Percentiles rank a stretch among this genome's conserved stretches.
These are phyloP conservation scores for Colletotrichum spinosum DNA, from an alignment of 2,329 filamentous ascomycete species.

Conservation along the genomic window DNA sequence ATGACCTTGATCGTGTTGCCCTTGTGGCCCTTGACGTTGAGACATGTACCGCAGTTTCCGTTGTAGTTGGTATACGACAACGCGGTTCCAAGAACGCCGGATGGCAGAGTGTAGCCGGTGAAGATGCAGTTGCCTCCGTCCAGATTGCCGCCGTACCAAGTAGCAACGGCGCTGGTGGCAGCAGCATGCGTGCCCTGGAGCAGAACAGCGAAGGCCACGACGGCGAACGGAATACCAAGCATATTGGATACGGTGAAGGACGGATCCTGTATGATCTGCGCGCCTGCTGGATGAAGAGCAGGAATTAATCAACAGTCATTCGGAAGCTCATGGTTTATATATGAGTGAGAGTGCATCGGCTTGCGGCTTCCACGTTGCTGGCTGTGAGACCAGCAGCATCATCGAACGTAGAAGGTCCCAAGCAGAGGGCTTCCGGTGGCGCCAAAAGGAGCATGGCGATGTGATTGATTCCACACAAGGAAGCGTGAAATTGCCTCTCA, in stretches of 20 bases:
- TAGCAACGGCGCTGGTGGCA: conserved; percentile 26
- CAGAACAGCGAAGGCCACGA: conserved; percentile 22
- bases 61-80: conserved; percentile 27
- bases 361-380: no score
- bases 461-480: neutral
- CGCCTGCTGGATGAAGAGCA: neutral
- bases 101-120: conserved; percentile 24
- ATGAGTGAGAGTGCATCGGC: no score
- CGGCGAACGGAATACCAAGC: conserved; percentile 12
- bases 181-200: conserved; percentile 16
- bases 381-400: no score
- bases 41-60: conserved; percentile 31
- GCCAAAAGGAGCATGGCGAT: no score
- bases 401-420: no score
- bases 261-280: neutral
- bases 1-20: conserved; percentile 33
- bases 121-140: conserved; percentile 27
- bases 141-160: conserved; percentile 30
- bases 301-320: no score
- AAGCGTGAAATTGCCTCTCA: neutral
- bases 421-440: no score
- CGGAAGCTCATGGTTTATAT: conserved; percentile 3
- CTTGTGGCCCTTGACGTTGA: conserved; percentile 30
- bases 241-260: conserved; percentile 1
- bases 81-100: conserved; percentile 24